Evolutionary conservation across 139 green algal genomes (phyloP).

Genomic region (Chlorella sp.): DNA sequence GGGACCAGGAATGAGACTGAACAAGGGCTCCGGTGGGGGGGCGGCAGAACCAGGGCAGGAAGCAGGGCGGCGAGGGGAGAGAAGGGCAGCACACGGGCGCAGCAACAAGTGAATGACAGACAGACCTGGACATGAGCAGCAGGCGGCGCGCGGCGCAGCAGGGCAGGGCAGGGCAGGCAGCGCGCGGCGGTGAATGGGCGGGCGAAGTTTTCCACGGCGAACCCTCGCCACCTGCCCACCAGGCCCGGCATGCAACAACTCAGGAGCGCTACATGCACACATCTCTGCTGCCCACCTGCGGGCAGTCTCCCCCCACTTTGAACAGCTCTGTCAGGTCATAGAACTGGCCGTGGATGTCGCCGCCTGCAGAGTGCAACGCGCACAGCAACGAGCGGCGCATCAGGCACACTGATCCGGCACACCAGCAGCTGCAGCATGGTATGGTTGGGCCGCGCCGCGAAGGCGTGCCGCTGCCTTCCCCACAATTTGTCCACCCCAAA

Average conservation of each 20-base stretch:
- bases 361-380: constrained; percentile 63
- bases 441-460: too few species aligned
- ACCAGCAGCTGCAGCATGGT: too few species aligned
- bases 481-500: neutral
- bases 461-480: too few species aligned
- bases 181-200: too few species aligned
- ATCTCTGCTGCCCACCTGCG: constrained; percentile 41
- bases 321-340: constrained; percentile 99
- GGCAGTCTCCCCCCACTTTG: constrained; percentile 96
- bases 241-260: neutral
- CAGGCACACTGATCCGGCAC: too few species aligned
- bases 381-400: neutral
- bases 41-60: too few species aligned
- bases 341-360: constrained; percentile 98
- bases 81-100: neutral
- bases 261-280: neutral
- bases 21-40: too few species aligned
- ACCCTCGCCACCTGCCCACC: too few species aligned
- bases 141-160: neutral
- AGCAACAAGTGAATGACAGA: neutral
- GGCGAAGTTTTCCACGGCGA: neutral
- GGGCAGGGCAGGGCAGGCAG: neutral
- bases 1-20: too few species aligned
- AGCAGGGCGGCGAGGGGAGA: neutral
- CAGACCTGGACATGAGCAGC: neutral